Evolutionary conservation across 371 early-diverging fungal species (phyloP), one percentile per base, ranked within the genome.

Genomic region (Rhizopus sp.): DNA sequence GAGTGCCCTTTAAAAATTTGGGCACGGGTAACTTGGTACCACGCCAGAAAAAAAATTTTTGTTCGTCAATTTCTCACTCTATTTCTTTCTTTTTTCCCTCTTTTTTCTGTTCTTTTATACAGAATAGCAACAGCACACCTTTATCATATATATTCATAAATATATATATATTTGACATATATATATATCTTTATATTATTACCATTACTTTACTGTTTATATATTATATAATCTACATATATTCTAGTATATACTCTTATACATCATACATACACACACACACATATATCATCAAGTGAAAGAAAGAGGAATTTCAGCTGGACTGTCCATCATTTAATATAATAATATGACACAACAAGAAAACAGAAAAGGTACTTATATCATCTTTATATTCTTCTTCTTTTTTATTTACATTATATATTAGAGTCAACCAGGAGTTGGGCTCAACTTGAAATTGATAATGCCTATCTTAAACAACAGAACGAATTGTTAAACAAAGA

Each of bases 381-480:
- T 13, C 13, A 10, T 37, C 7, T 37, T 37, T 10, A 37, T 37
- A 10, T 5, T 10, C 3, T 3, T 1, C 7, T 10, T 17, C 8
- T 33, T 9, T 33, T 17, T n/a, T 7, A 8, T 4, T 35, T 50
- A 50, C 33, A 17, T 52, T n/a, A 52, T 39, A 3, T 2, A 31
- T 7, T 50, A 32, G 50, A 17, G 39, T 16, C 55, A 55, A 55
- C 52, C 37, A 64, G 35, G 47, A 59, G 56, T 55, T 50, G 33
- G 12, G 30, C 29, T 29, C 69, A 71, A 48, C 61, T 78, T 31
- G 78, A 78, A 52, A 57, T 78, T 23, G 73, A 78, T 44, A 70
- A 75, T 53, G 66, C 66, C 13, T 78, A 65, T 56, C 63, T 75
- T 33, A 47, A 63, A 17, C 71, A 78, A 59, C 78, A 78, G 59